Evolutionary conservation across 1,284 basidiomycete genomes (phyloP).

Genomic region (Ceratobasidium sp.): DNA sequence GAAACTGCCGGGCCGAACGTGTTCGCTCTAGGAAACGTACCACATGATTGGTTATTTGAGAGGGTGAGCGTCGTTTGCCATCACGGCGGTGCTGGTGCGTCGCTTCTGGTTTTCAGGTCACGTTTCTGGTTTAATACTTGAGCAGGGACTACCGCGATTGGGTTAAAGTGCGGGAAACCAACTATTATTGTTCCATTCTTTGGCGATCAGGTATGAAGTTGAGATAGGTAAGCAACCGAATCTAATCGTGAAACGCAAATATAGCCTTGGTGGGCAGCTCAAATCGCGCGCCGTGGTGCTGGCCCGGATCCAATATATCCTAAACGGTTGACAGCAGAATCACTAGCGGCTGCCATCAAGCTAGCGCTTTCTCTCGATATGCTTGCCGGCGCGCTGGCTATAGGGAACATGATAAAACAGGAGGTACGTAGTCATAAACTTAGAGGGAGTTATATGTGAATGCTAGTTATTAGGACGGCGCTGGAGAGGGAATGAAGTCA

Average conservation of each 20-base stretch:
- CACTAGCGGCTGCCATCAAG: conserved; percentile 67
- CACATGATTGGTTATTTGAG: conserved; percentile 51
- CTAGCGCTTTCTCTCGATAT: conserved; percentile 63
- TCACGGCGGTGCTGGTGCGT: conserved; percentile 70
- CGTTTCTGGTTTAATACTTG: background rate
- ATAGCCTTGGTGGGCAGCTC: conserved; percentile 52
- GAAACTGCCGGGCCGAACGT: conserved; percentile 64
- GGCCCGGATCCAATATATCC: conserved; percentile 72
- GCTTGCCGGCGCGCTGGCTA: conserved; percentile 62
- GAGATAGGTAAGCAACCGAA: conserved; percentile 53
- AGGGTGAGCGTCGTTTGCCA: conserved; percentile 74
- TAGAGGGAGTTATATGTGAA: background rate
- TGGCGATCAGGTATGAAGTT: conserved; percentile 66
- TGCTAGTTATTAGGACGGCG: conserved; percentile 61
- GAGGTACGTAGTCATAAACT: conserved; percentile 60
- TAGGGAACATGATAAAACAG: conserved; percentile 66
- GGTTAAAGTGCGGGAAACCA: conserved; percentile 71
- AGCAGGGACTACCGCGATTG: conserved; percentile 71
- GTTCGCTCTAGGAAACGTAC: conserved; percentile 59
- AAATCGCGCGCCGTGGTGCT: conserved; percentile 59
- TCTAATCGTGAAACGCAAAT: conserved; percentile 5
- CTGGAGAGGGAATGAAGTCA: conserved; percentile 64
- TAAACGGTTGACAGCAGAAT: conserved; percentile 66
- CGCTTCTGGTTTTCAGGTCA: background rate
- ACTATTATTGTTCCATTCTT: conserved; percentile 78